These are phyloP conservation scores for Lodderomyces theae DNA, from an alignment of 1,139 yeast genomes.

Conservation along the genomic window DNA sequence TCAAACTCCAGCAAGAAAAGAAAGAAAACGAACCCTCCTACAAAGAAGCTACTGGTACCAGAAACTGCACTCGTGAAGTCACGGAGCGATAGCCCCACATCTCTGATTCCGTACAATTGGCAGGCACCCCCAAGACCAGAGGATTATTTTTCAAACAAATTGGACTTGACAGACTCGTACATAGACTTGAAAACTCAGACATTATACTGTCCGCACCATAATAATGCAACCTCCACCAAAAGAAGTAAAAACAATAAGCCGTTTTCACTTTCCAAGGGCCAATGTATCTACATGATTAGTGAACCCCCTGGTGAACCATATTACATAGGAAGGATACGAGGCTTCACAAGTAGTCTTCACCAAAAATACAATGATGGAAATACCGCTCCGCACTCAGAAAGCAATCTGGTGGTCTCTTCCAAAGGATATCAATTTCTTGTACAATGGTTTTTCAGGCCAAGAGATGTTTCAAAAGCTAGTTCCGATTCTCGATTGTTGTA, in stretches of 20 bases:
- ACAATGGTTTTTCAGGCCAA: slow-evolving; percentile 90
- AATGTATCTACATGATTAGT: slow-evolving; percentile 78
- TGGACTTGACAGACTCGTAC: slow-evolving; percentile 35
- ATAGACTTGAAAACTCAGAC: slow-evolving; percentile 32
- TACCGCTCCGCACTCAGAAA: neutral
- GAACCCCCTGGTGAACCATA: slow-evolving; percentile 97
- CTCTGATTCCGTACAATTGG: slow-evolving; percentile 37
- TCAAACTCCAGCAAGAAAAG: neutral
- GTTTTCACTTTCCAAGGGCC: slow-evolving; percentile 47
- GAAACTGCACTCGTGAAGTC: neutral
- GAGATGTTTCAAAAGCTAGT: slow-evolving; percentile 71
- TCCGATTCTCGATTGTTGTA: slow-evolving; percentile 72
- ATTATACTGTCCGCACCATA: slow-evolving; percentile 35
- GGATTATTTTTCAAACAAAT: slow-evolving; percentile 38
- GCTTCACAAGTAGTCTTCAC: slow-evolving; percentile 50
- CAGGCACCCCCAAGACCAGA: slow-evolving; percentile 31
- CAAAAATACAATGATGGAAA: neutral
- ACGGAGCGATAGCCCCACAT: slow-evolving; percentile 4
- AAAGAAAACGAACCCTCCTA: neutral
- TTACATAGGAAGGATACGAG: slow-evolving; percentile 82
- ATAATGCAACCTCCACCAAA: slow-evolving; percentile 12
- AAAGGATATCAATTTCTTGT: slow-evolving; percentile 60
- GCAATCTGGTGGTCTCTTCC: slow-evolving; percentile 30
- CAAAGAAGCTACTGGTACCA: slow-evolving; percentile 4
- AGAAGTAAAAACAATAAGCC: slow-evolving; percentile 6